These are phyloP conservation scores for Trichomonascaceae sp. DNA, from an alignment of 1,139 yeast species.

Conservation along the genomic window DNA sequence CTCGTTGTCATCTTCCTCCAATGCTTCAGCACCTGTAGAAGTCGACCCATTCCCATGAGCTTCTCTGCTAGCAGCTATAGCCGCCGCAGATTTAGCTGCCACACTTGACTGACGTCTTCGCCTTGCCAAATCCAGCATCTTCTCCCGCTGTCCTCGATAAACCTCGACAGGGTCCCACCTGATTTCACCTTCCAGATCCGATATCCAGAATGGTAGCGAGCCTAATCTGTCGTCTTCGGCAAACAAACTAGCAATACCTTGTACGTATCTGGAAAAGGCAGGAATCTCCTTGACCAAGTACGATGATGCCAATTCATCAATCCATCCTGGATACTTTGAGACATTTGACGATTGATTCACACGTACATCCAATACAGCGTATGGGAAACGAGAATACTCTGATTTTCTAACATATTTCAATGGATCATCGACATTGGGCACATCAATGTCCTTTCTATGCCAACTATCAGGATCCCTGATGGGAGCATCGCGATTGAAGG, in stretches of 20 bases:
- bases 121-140: conserved; percentile 12
- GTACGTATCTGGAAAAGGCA: conserved; percentile 81
- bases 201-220: conserved; percentile 89
- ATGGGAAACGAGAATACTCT: conserved; percentile 82
- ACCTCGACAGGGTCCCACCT: conserved; percentile 68
- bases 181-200: conserved; percentile 79
- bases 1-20: conserved; percentile 13
- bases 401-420: conserved; percentile 74
- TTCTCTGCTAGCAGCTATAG: background rate
- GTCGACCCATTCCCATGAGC: conserved; percentile 8
- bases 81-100: conserved; percentile 7
- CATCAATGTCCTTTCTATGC: conserved; percentile 91
- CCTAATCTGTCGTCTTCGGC: conserved; percentile 88
- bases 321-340: conserved; percentile 48
- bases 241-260: conserved; percentile 82
- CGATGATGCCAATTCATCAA: conserved; percentile 75
- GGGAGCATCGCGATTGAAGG: conserved; percentile 78
- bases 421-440: conserved; percentile 58
- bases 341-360: conserved; percentile 32
- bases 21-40: conserved; percentile 11
- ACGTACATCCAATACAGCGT: conserved; percentile 85
- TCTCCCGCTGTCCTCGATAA: conserved; percentile 47
- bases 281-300: conserved; percentile 89
- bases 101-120: conserved; percentile 8
- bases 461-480: conserved; percentile 82